A percentile compares a stretch with the other conserved stretches of the same genome.
These are phyloP conservation scores for Stipa capillata DNA, from an alignment of 176 grass and related monocot species.

Conservation along the genomic window DNA sequence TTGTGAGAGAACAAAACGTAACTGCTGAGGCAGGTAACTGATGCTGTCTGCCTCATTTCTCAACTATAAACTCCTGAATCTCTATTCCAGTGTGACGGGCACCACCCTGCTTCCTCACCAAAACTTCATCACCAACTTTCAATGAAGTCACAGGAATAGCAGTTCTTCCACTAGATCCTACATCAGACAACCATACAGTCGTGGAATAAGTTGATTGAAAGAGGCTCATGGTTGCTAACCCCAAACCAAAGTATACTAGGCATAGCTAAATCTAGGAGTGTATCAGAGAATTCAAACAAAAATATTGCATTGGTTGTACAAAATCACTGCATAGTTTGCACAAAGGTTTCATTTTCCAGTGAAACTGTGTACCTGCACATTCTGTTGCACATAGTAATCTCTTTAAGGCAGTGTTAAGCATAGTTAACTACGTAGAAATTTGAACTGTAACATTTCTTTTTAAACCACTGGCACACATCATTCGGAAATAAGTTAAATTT, in stretches of 20 bases:
- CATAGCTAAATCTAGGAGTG: background rate
- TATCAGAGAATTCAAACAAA: too few species aligned
- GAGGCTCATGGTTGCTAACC: background rate
- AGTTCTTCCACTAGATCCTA: slow-evolving; percentile 35
- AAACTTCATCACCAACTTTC: slow-evolving; percentile 70
- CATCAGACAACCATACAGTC: background rate
- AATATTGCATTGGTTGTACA: background rate
- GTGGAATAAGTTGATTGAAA: background rate
- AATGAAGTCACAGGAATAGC: slow-evolving; percentile 82
- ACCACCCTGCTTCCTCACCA: slow-evolving; percentile 63
- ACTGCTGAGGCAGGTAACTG: background rate
- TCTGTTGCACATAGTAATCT: background rate
- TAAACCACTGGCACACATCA: background rate
- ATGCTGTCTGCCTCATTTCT: slow-evolving; percentile 47
- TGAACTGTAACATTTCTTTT: background rate
- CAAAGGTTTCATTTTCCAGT: background rate
- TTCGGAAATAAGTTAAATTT: background rate
- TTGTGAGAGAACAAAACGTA: background rate
- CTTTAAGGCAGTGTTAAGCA: background rate
- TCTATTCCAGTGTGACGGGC: slow-evolving; percentile 96
- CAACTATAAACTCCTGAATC: slow-evolving; percentile 84
- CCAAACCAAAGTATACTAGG: background rate
- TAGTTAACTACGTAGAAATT: background rate
- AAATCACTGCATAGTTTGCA: background rate
- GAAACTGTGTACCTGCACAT: background rate